Conservation (phyloP, 768 basidiomycete genomes). For the Suillus weaverae region DNA sequence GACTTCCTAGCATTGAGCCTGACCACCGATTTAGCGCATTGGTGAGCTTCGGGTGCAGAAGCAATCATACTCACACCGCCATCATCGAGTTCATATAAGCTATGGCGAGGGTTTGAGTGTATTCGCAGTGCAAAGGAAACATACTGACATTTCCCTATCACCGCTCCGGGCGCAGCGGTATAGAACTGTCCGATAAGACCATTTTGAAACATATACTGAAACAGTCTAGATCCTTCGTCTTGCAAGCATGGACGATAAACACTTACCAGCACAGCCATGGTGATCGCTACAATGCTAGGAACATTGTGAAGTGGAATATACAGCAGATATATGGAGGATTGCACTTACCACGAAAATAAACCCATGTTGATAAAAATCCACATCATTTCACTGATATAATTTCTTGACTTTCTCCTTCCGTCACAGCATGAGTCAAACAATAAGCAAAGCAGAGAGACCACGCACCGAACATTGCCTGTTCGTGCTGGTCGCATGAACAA, state of each 20-base stretch:
- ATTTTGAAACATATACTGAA: slow-evolving; percentile 20
- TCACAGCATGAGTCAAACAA: background rate
- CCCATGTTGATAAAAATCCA: slow-evolving; percentile 21
- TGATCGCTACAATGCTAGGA: slow-evolving; percentile 9
- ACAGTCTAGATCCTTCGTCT: background rate
- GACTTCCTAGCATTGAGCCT: slow-evolving; percentile 12
- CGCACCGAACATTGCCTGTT: slow-evolving; percentile 14
- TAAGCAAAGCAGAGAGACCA: background rate
- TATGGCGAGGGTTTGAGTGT: background rate
- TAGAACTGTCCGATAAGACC: slow-evolving; percentile 5
- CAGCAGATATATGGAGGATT: background rate
- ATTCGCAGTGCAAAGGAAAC: background rate
- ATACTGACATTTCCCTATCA: slow-evolving; percentile 20
- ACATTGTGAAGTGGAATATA: background rate
- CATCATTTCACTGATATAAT: slow-evolving; percentile 18
- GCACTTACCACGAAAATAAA: slow-evolving; percentile 18
- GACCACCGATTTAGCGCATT: background rate
- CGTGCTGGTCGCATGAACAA: slow-evolving; percentile 17
- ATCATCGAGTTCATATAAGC: slow-evolving; percentile 27
- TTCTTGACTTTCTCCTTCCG: background rate
- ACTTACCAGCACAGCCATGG: slow-evolving; percentile 17
- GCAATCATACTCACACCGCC: slow-evolving; percentile 18
- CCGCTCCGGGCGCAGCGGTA: slow-evolving; percentile 10
- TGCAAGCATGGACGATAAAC: background rate
- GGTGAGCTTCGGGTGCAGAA: background rate